Percentiles rank a stretch among this genome's conserved stretches.
phyloP scores from a whole-genome alignment of 495 filamentous ascomycete species.

The Peziza echinospora region DNA sequence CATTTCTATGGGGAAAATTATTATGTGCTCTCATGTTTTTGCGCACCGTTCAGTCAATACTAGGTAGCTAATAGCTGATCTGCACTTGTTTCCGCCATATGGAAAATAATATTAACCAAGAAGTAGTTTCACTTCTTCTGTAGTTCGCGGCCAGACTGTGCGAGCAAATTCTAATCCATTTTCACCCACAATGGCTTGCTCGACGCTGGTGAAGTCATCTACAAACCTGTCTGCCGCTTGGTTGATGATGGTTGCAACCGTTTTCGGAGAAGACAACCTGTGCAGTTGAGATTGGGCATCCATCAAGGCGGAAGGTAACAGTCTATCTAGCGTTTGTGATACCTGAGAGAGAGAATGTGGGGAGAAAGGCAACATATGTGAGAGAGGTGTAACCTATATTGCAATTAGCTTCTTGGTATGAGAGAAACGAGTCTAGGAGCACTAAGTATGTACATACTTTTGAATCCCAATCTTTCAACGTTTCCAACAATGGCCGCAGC shows the following conservation, averaged over 20 bases:
- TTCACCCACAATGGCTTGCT: slow-evolving; percentile 37
- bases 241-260: slow-evolving; percentile 56
- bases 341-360: slow-evolving; percentile 37
- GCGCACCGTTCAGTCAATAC: too few relatives aligned
- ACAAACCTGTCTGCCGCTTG: slow-evolving; percentile 74
- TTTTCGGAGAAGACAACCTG: slow-evolving; percentile 40
- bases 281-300: slow-evolving; percentile 69
- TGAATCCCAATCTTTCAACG: slow-evolving; percentile 28
- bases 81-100: too few relatives aligned
- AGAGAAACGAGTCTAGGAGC: background rate
- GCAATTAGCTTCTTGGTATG: background rate
- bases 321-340: slow-evolving; percentile 67
- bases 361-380: slow-evolving; percentile 36
- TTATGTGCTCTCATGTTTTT: too few relatives aligned
- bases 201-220: slow-evolving; percentile 73
- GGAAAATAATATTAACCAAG: background rate
- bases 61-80: too few relatives aligned
- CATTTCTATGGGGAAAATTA: too few relatives aligned
- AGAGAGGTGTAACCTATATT: slow-evolving; percentile 20
- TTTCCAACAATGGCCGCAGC: slow-evolving; percentile 43
- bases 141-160: slow-evolving; percentile 15
- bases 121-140: slow-evolving; percentile 11
- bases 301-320: slow-evolving; percentile 78
- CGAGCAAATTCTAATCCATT: slow-evolving; percentile 16
- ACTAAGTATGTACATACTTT: slow-evolving; percentile 6